phyloP scores from a whole-genome alignment of 176 grass and related monocot species.

The Saccharum officinarum region DNA sequence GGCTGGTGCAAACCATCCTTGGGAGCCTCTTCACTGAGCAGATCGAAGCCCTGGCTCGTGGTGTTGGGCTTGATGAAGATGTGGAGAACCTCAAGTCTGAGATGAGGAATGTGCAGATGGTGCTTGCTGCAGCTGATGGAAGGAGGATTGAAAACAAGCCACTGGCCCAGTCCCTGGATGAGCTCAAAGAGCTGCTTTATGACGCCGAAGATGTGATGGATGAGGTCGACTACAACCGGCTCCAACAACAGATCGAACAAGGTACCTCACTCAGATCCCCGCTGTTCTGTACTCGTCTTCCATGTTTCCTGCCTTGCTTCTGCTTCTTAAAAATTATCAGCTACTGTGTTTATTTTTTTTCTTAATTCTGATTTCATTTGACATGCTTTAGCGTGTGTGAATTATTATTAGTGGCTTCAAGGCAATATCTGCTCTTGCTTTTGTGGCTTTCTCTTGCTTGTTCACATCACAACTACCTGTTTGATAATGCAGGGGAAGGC shows the following conservation, averaged over 20 bases:
- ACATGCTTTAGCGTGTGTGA: not conserved
- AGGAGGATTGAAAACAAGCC: not conserved
- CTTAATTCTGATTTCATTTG: no score
- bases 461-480: not conserved
- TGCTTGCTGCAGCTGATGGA: not conserved
- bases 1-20: slow-evolving; percentile 27
- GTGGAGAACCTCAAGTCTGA: not conserved
- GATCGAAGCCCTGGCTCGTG: not conserved
- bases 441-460: not conserved
- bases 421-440: not conserved
- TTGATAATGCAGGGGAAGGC: not conserved
- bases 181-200: not conserved
- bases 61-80: slow-evolving; percentile 18
- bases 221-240: not conserved
- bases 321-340: not conserved
- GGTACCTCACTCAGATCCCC: not conserved
- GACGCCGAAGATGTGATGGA: slow-evolving; percentile 11
- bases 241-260: not conserved
- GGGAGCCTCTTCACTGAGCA: not conserved
- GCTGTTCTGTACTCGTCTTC: no score
- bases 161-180: not conserved
- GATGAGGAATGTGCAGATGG: not conserved
- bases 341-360: not conserved
- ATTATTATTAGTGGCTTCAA: not conserved
- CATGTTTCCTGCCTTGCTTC: no score